A percentile compares a stretch with the other conserved stretches of the same genome.
phyloP scores from a whole-genome alignment of 768 basidiomycete species.

The Leccinellum albellum region DNA sequence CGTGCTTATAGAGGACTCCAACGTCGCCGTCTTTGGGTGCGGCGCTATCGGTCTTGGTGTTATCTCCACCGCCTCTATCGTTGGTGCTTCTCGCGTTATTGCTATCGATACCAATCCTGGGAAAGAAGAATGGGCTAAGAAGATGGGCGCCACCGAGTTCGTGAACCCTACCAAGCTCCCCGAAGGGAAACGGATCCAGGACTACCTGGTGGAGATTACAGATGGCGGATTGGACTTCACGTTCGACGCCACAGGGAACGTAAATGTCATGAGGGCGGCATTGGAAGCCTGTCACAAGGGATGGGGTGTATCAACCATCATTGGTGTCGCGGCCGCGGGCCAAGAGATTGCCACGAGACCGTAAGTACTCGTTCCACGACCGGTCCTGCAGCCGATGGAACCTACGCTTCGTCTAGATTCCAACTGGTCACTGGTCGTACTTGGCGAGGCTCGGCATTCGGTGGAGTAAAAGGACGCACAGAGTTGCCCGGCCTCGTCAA shows the following conservation, averaged over 20 bases:
- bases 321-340: constrained; percentile 96
- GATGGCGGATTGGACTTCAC: constrained; percentile 98
- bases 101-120: constrained; percentile 85
- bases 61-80: constrained; percentile 71
- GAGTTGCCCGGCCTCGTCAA: constrained; percentile 93
- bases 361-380: constrained; percentile 37
- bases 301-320: constrained; percentile 95
- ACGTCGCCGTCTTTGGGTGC: constrained; percentile 92
- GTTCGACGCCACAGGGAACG: constrained; percentile 96
- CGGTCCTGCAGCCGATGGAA: neutral
- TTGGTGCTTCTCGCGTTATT: constrained; percentile 85
- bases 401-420: constrained; percentile 36
- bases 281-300: constrained; percentile 99
- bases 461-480: constrained; percentile 96
- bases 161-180: constrained; percentile 74
- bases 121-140: constrained; percentile 85
- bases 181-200: constrained; percentile 82
- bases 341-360: constrained; percentile 91
- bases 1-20: constrained; percentile 60
- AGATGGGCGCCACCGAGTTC: constrained; percentile 95
- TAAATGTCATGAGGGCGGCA: constrained; percentile 90
- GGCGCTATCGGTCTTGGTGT: constrained; percentile 96
- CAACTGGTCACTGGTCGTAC: constrained; percentile 80
- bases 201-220: constrained; percentile 85
- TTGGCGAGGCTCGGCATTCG: constrained; percentile 95